Evolutionary conservation across 2,329 filamentous ascomycete species (phyloP), one percentile per base, ranked within the genome.

Genomic region (Bipolaris bicolor): DNA sequence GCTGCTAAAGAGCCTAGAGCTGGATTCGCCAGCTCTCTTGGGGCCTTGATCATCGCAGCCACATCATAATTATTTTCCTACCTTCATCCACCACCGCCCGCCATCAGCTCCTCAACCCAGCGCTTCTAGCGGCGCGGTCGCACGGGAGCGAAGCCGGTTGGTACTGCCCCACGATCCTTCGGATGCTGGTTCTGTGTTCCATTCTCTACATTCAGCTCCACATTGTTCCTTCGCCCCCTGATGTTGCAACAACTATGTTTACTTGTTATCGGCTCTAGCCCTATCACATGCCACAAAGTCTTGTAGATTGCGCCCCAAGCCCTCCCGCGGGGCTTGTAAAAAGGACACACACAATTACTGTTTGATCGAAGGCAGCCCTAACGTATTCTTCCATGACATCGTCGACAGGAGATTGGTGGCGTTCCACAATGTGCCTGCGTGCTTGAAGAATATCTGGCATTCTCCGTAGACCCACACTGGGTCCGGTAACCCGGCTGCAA

Each of bases 391-490:
- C 16, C 24, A 20, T 40, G 6, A 9, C 26, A 55, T 45, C 16
- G 29, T 26, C 15, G 10, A 45, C 16, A 31, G 2, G 11, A 44
- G 16, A 41, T 37, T 36, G 20, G 37, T 20, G 7, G n/a, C 33
- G 34, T 20, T 18, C 16, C 36, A 43, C 33, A 7, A 5, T 39
- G 33, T 44, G 33, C 20, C 29, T 46, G 43, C 43, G 26, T 49
- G 43, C 29, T 31, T 49, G 45, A 15, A n/a, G 3, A 44, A 33
- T 9, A n/a, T 16, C 20, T 29, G 7, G 7, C 22, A n/a, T 29
- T 20, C 31, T 7, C 36, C 9, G 24, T n/a, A 48, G 54, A 45
- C 37, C 54, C 50, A 57, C 40, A 31, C 45, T 46, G 16, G 13
- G 39, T 40, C 26, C 18, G 9, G 22, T 29, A 39, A n/a, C 40